These are phyloP conservation scores for Cytospora leucostoma DNA, from an alignment of 2,329 filamentous ascomycete species.

Conservation along the genomic window DNA sequence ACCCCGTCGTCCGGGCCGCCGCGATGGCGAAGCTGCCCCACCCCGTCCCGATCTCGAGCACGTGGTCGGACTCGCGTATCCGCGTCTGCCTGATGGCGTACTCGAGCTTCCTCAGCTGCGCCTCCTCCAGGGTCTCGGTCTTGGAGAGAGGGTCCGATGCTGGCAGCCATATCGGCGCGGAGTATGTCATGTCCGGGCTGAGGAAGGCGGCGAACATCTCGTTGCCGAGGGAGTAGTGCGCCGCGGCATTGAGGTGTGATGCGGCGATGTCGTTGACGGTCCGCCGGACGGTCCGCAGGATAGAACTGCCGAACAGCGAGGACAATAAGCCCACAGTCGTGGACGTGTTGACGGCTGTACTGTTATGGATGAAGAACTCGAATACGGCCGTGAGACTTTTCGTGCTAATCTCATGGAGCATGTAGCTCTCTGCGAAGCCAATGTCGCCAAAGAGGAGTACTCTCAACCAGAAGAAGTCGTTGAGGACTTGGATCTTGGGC, in stretches of 20 bases:
- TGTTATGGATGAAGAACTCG: conserved; percentile 27
- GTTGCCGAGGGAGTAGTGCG: conserved; percentile 25
- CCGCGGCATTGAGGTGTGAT: conserved; percentile 14
- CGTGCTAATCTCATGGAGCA: conserved; percentile 24
- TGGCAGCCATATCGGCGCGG: conserved; percentile 26
- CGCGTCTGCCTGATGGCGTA: conserved; percentile 22
- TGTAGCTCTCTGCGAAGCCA: conserved; percentile 27
- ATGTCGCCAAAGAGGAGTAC: conserved; percentile 22
- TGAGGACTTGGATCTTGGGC: conserved; percentile 6
- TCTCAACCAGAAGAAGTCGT: conserved; percentile 23
- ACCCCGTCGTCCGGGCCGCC: conserved; percentile 21
- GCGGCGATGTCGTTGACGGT: conserved; percentile 17
- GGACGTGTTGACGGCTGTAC: conserved; percentile 4
- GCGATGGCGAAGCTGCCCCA: conserved; percentile 28
- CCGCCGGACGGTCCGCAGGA: not conserved
- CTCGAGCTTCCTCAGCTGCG: conserved; percentile 24
- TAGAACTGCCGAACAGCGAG: not conserved
- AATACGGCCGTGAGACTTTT: conserved; percentile 21
- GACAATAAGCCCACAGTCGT: conserved; percentile 6
- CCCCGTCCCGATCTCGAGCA: conserved; percentile 27
- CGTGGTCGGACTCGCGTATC: conserved; percentile 18
- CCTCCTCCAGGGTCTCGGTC: conserved; percentile 25
- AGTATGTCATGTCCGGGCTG: conserved; percentile 28
- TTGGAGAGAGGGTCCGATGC: conserved; percentile 9
- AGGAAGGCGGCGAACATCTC: conserved; percentile 25